Base-by-base conservation (phyloP, 331 rosid genomes). In the Acacia concinna region DNA sequence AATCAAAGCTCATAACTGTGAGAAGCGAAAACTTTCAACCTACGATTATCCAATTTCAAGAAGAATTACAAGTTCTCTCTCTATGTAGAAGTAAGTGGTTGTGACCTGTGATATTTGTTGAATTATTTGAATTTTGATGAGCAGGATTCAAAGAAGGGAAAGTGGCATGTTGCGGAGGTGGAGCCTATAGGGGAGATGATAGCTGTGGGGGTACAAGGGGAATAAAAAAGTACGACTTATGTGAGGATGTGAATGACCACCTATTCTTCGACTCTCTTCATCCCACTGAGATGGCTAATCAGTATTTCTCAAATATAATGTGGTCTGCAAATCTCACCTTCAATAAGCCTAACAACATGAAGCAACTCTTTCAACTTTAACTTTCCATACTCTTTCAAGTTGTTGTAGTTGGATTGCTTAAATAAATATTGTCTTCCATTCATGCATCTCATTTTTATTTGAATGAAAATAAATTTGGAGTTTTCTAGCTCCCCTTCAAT, bases 131-230 rank as follows among this genome's bases (percentile, higher is more conserved):
- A 59, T 59, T 59, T 27, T 59, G 35, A 12, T 12, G 35, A 27
- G 66, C 67, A 60, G 67, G 38, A 1, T 60, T 60, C 38, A 60
- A 30, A 60, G 67, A 60, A 60, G 67, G 37, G n/a, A n/a, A 30
- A 14, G 70, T 31, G 70, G 44, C 70, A 20, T 64, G 70, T 2
- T 64, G 70, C 8, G 44, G 43, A 32, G 43, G 70, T 7, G 70
- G 43, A 4, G 27, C 70, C n/a, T 7, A 64, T 27, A 17, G 28
- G 43, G 44, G 44, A 64, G 70, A 64, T 17, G 25, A 32, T 7
- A 64, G 70, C 27, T 64, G 70, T 18, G 70, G 44, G 21, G 70
- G 70, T 3, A 64, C 8, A 64, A 32, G 70, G 34, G 70, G 70
- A 32, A 64, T 34, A 64, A 1, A 8, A 34, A 34, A 31, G 34